Evolutionary conservation across 352 stramenopile genomes (phyloP), one percentile per base, ranked within the genome.

Genomic region (Phytophthora foliorum): DNA sequence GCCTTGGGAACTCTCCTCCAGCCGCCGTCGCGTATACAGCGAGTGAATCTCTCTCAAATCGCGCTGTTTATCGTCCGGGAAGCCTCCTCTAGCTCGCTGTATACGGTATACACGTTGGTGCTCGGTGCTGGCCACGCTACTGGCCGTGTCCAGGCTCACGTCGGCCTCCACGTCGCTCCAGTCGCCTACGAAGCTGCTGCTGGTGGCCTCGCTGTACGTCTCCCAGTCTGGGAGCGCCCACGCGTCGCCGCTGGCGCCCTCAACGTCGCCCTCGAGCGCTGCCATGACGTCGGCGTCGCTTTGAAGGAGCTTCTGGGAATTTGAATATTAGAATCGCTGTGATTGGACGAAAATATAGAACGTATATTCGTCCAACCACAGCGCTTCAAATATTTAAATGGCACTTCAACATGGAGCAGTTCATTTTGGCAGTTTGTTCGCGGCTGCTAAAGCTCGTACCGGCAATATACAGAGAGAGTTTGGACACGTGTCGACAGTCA

Each of bases 161-260:
- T 80, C 68, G 17, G 59, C 55, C 46, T 80, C 68, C 32, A 75
- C 69, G 29, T 81, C 73, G 54, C 73, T 81, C 69, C 73, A 81
- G 39, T 57, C 55, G 16, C 38, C 63, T 16, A 41, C 51, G 34
- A 69, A 56, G 42, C 56, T 67, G 32, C 67, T 87, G 6, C 39
- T 41, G 9, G 63, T 56, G 24, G 67, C 74, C 19, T 85, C 78
- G 44, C 78, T 89, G 56, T 81, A 87, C 59, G 72, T 70, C 21
- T 88, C 81, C 82, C 82, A 91, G 60, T 82, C 63, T 5, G 81
- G 82, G 4, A 91, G 71, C 44, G 66, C 63, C 82, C 82, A 91
- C 6, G 21, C 21, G 44, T 60, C 53, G 38, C 38, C 51, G 41
- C 50, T 56, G 57, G 21, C 48, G 46, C 11, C 54, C 9, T 63